Conservation (phyloP, 2,329 filamentous ascomycete species). For the Ophiostoma ulmi region DNA sequence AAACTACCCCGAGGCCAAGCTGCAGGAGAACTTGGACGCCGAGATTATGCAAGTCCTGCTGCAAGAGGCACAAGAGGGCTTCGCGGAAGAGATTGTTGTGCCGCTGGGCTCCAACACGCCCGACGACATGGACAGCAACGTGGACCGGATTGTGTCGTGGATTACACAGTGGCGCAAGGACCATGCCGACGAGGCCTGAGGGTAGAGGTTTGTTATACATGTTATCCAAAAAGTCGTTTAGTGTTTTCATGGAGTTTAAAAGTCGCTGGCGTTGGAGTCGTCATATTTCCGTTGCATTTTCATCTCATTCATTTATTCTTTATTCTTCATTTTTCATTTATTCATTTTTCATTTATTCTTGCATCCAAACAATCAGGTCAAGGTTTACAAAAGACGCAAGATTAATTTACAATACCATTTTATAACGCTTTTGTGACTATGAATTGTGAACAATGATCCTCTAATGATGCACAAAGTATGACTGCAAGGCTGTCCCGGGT, state of each 20-base stretch:
- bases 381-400: too few species aligned
- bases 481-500: not conserved
- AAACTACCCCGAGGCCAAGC: constrained; percentile 77
- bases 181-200: constrained; percentile 34
- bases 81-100: constrained; percentile 80
- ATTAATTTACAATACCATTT: not conserved
- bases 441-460: too few species aligned
- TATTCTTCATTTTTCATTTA: not conserved
- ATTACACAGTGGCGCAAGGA: constrained; percentile 74
- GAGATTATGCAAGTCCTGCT: constrained; percentile 96
- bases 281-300: not conserved
- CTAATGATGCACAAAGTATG: too few species aligned
- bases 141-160: constrained; percentile 80
- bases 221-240: too few species aligned
- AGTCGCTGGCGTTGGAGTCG: not conserved
- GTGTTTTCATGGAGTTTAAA: not conserved
- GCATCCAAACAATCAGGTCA: too few species aligned
- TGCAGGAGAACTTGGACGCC: constrained; percentile 93
- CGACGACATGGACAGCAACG: constrained; percentile 82
- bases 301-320: not conserved
- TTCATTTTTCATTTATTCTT: too few species aligned
- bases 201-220: not conserved
- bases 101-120: constrained; percentile 76
- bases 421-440: too few species aligned
- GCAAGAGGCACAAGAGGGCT: constrained; percentile 83